phyloP scores from a whole-genome alignment of 371 early-diverging fungal species.

The Circinella minor region DNA sequence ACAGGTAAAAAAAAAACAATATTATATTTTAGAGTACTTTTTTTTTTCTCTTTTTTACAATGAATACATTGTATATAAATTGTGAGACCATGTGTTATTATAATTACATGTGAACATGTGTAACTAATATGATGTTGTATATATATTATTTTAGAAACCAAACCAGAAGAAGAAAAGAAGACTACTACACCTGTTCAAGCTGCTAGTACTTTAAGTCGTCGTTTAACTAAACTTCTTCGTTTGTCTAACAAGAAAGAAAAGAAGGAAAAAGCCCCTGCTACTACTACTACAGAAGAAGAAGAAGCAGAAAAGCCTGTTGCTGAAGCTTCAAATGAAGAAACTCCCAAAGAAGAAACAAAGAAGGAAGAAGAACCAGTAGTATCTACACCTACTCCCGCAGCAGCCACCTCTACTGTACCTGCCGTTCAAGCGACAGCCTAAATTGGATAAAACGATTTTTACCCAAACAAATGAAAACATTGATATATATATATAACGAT shows the following conservation, averaged over 20 bases:
- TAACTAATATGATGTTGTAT: background rate
- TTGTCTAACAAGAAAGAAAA: conserved; percentile 33
- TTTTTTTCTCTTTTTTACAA: no score
- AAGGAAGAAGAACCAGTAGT: conserved; percentile 14
- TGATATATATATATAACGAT: background rate
- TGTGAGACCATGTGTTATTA: conserved; percentile 8
- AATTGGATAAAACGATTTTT: background rate
- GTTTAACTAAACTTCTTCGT: conserved; percentile 46
- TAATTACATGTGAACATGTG: conserved; percentile 18
- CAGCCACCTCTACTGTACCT: conserved; percentile 17
- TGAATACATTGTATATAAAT: background rate
- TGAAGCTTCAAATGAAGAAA: conserved; percentile 16
- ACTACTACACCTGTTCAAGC: conserved; percentile 31
- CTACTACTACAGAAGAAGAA: no score
- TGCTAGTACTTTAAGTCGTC: conserved; percentile 45
- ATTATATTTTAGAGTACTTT: background rate
- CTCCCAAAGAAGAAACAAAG: conserved; percentile 14
- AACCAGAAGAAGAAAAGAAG: conserved; percentile 24
- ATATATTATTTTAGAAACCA: background rate
- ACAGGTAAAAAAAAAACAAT: conserved; percentile 5
- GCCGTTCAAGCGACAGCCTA: conserved; percentile 27
- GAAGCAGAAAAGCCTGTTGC: conserved; percentile 15
- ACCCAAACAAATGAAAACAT: no score
- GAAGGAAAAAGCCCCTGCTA: conserved; percentile 21
- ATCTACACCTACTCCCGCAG: conserved; percentile 6